Base-by-base conservation (phyloP, 2,329 filamentous ascomycete species). In the Hirsutella thompsonii region DNA sequence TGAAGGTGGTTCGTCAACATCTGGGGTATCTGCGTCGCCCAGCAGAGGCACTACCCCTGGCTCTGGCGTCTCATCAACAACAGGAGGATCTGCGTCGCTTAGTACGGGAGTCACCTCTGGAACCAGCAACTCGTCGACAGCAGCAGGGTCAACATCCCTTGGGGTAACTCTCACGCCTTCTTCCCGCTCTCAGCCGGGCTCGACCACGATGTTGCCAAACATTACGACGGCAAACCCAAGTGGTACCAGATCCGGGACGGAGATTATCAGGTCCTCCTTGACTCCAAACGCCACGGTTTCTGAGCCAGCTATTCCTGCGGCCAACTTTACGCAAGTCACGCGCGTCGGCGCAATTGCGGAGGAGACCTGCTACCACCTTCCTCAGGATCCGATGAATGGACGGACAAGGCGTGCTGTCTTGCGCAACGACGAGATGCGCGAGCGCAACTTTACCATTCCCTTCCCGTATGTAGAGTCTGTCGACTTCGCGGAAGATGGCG, bases 391-490 rank as follows among this genome's bases (percentile, higher is more conserved):
- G 18, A 40, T 47, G n/a, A 46, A 45, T 23, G 52, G 51, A 4
- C 39, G 49, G 9, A 40, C 50, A 11, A 41, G 52, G 19, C 46
- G 59, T 30, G 51, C 57, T 0, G 40, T 55, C 4, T 38, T 64
- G n/a, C 55, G 56, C 36, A 62, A 59, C 35, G 47, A 50, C 13
- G 53, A 52, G 5, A 43, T 55, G 6, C 53, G 46, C 9, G 55
- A 57, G 37, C 44, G 46, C 2, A 59, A 61, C 23, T 44, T 49
- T 14, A 51, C 55, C 0, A 55, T 62, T 5, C 58, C 59, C 1
- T 51, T 54, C 19, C 59, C 61, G 0, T 64, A 60, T 36, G 55
- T 64, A 3, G 58, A 64, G 38, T 57, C 61, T 0, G 51, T 64
- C 19, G 53, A 55, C 34, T 57, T 63, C 37, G 52, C 58, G 19